These are phyloP conservation scores for Myxozyma geophila DNA, from an alignment of 805 yeast genomes.

Conservation along the genomic window DNA sequence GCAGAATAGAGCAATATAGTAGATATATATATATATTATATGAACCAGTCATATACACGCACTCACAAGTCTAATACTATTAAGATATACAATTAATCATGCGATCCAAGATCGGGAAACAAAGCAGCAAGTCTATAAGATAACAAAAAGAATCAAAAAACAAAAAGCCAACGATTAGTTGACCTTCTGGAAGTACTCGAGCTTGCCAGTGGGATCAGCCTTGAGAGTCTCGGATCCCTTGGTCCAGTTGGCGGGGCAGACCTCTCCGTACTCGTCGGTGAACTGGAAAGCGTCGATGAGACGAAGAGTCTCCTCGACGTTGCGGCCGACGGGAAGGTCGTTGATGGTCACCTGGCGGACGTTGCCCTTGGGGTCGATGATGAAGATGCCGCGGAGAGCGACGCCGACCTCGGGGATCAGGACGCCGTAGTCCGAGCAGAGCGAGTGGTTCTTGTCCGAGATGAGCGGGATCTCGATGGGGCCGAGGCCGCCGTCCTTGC, in stretches of 20 bases:
- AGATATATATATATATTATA: no score
- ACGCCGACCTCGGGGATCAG: conserved; percentile 94
- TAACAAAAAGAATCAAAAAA: not conserved
- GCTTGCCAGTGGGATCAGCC: conserved; percentile 76
- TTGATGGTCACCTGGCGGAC: conserved; percentile 97
- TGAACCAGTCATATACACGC: no score
- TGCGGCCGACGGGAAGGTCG: conserved; percentile 99
- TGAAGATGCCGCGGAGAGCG: conserved; percentile 96
- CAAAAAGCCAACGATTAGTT: conserved; percentile 10
- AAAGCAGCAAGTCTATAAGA: no score
- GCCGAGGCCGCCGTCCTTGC: conserved; percentile 98
- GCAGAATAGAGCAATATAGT: no score
- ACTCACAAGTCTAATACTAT: no score
- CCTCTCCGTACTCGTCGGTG: conserved; percentile 99
- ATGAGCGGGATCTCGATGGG: conserved; percentile 90
- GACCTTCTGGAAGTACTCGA: conserved; percentile 64
- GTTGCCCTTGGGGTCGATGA: conserved; percentile 93
- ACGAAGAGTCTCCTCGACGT: conserved; percentile 97
- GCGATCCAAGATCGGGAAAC: no score
- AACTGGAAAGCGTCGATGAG: conserved; percentile 99
- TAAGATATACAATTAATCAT: no score
- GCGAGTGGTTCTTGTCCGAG: conserved; percentile 95
- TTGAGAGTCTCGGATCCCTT: conserved; percentile 92
- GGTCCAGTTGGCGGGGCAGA: conserved; percentile 99
- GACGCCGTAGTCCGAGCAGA: conserved; percentile 96